Evolutionary conservation across 805 yeast genomes (phyloP), one percentile per base, ranked within the genome.

Genomic region (Isabelozyma rhagii): DNA sequence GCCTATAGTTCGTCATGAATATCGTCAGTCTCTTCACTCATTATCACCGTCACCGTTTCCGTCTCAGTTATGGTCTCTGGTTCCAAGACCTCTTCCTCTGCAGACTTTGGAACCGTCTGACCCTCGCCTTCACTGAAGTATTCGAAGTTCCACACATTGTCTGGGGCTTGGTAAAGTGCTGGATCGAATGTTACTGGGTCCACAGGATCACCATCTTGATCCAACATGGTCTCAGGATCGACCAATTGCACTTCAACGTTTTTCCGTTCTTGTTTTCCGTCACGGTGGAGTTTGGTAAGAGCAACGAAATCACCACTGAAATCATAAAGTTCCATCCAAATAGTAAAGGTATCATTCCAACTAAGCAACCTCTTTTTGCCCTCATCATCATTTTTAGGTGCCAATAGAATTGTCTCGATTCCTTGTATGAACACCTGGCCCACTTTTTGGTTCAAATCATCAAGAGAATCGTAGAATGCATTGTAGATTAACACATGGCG

Each of bases 281-380:
- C 64, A 44, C 69, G 56, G 4, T 52, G 47, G 1, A 73, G 48
- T 38, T 61, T 62, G 6, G 63, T 49, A 10, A 72, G 41, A 4
- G 54, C 55, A 38, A 62, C 17, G n/a, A 73, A 61, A 28, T 63
- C 55, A 0, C 77, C 78, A 28, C 47, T 49, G 48, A 52, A 55
- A 51, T 71, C 68, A 51, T 71, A 74, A 8, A 71, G 39, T 51
- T 72, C 77, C 48, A 57, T 69, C 75, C 75, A 71, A 14, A 62
- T 55, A 5, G 56, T 47, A 48, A 73, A 72, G 5, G 62, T 38
- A 53, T 69, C 73, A 9, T 56, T 54, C 74, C 73, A 69, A 13
- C 48, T 39, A 9, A 62, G 48, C 11, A 52, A 47, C 6, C 51
- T 45, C 5, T 55, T 44, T 6, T 47, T 47, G 4, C 51, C 34